Conservation (phyloP, 257 asterid genomes). For the Nemophila menziesii region DNA sequence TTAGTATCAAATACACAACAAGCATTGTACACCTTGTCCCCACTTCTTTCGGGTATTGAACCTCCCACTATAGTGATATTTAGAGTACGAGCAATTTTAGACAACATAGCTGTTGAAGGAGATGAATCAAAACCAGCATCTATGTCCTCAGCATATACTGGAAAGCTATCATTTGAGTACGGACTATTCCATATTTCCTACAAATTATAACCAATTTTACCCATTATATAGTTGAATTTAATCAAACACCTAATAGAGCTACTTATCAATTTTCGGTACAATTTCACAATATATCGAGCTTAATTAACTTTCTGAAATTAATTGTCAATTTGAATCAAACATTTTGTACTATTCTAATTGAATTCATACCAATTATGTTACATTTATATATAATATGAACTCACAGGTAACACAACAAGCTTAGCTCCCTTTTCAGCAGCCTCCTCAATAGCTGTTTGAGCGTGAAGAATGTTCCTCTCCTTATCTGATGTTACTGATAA, state of each 20-base stretch:
- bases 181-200: conserved; percentile 99
- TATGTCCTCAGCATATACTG: conserved; percentile 84
- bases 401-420: conserved; percentile 83
- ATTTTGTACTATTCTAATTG: not conserved
- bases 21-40: conserved; percentile 75
- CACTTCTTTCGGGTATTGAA: conserved; percentile 80
- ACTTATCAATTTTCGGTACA: not conserved
- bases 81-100: conserved; percentile 58
- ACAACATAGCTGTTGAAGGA: conserved; percentile 89
- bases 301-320: not conserved
- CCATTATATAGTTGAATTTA: not conserved
- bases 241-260: not conserved
- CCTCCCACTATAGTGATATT: conserved; percentile 84
- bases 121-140: conserved; percentile 84
- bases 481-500: conserved; percentile 75
- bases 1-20: conserved; percentile 85
- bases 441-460: conserved; percentile 63
- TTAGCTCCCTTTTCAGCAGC: conserved; percentile 82
- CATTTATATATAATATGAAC: conserved; percentile 12
- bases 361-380: not conserved
- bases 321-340: not conserved
- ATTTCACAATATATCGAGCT: not conserved
- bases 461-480: conserved; percentile 65
- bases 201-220: conserved; percentile 1
- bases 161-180: conserved; percentile 88